These are phyloP conservation scores for Discostella stelligeroides DNA, from an alignment of 108 stramenopile species.

Conservation along the genomic window DNA sequence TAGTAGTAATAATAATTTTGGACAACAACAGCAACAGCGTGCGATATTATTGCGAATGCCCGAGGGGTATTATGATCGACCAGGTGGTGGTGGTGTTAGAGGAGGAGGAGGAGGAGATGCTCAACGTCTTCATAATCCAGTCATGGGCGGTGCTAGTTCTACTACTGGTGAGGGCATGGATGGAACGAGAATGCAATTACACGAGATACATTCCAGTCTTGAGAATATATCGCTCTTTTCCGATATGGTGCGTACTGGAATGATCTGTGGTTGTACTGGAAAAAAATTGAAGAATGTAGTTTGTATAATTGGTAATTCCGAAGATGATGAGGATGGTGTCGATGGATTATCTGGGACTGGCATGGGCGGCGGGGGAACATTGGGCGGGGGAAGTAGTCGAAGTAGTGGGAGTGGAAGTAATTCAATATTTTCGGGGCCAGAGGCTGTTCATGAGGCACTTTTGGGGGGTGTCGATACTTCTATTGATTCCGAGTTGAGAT, in stretches of 20 bases:
- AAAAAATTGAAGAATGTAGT: slow-evolving; percentile 84
- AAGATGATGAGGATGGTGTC: no score
- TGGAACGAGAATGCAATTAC: slow-evolving; percentile 68
- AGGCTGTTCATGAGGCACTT: slow-evolving; percentile 95
- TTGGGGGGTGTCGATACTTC: slow-evolving; percentile 57
- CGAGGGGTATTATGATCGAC: slow-evolving; percentile 43
- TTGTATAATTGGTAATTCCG: slow-evolving; percentile 51
- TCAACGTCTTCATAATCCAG: neutral
- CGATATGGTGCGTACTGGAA: slow-evolving; percentile 73
- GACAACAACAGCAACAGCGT: no score
- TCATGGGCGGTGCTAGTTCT: neutral
- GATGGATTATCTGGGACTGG: no score
- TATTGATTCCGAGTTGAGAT: slow-evolving; percentile 68
- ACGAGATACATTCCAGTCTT: slow-evolving; percentile 74
- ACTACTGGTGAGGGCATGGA: no score
- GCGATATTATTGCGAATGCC: slow-evolving; percentile 63
- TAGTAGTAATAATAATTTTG: no score
- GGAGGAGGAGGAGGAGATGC: neutral
- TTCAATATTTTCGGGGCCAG: slow-evolving; percentile 61
- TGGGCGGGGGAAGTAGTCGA: no score
- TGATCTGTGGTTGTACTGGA: slow-evolving; percentile 81
- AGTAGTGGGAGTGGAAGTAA: no score
- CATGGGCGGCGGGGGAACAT: no score
- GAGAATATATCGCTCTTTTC: slow-evolving; percentile 76
- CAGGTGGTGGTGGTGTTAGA: neutral